Conservation (phyloP, 345 rosid genomes). For the Ricinus communis region DNA sequence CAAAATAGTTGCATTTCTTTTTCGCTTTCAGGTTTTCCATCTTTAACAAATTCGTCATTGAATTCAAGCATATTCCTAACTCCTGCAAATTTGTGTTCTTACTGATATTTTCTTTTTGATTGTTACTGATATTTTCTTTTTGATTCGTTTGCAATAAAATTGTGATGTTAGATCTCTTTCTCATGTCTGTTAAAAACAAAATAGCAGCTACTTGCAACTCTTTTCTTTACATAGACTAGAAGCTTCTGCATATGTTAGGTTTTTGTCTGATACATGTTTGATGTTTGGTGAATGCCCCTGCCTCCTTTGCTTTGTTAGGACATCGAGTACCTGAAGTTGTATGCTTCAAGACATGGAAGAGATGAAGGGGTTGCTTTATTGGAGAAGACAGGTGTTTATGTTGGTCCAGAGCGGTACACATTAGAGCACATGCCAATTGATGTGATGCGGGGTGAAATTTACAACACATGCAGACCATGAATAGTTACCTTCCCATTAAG, state of each 20-base stretch:
- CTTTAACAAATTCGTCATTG: too few relatives aligned
- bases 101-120: too few relatives aligned
- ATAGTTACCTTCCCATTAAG: not conserved
- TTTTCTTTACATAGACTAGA: too few relatives aligned
- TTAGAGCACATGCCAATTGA: conserved; percentile 80
- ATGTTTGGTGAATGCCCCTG: not conserved
- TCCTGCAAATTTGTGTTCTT: too few relatives aligned
- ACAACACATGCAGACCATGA: conserved; percentile 52
- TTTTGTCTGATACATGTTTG: not conserved
- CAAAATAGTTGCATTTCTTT: not conserved
- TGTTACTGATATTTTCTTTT: too few relatives aligned
- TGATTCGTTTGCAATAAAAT: too few relatives aligned
- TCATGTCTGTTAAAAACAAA: too few relatives aligned
- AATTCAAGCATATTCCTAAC: too few relatives aligned
- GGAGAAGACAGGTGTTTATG: conserved; percentile 83
- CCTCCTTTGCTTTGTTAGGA: conserved; percentile 41
- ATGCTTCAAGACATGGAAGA: conserved; percentile 67
- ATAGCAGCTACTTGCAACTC: too few relatives aligned
- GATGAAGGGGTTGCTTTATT: conserved; percentile 70
- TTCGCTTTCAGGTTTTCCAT: not conserved
- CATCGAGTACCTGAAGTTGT: conserved; percentile 77
- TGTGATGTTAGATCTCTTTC: too few relatives aligned
- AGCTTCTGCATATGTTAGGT: not conserved
- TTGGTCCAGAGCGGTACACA: conserved; percentile 93
- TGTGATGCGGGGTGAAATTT: conserved; percentile 86